These are phyloP conservation scores for Ustilago hordei DNA, from an alignment of 1,284 basidiomycete species.

Conservation along the genomic window DNA sequence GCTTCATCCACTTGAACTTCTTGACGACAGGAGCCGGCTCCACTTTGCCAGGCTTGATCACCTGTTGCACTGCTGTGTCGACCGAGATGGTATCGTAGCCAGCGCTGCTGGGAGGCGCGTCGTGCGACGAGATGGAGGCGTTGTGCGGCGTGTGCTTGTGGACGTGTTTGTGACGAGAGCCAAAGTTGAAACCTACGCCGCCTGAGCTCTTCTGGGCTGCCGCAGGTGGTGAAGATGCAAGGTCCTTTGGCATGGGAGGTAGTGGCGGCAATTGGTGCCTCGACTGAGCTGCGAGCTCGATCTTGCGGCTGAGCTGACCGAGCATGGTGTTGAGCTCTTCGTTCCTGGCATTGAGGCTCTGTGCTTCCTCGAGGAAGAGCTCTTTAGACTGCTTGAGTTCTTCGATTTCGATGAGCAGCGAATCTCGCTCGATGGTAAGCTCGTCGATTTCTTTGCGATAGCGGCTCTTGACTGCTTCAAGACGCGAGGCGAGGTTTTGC, in stretches of 20 bases:
- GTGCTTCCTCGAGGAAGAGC: constrained; percentile 88
- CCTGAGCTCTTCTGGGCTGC: constrained; percentile 18
- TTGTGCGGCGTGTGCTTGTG: constrained; percentile 39
- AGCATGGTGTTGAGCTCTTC: constrained; percentile 90
- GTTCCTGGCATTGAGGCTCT: constrained; percentile 88
- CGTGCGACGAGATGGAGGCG: constrained; percentile 49
- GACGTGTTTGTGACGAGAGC: constrained; percentile 47
- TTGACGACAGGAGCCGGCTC: constrained; percentile 70
- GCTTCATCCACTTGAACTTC: constrained; percentile 74
- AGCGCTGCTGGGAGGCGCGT: constrained; percentile 36
- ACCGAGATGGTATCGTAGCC: constrained; percentile 40
- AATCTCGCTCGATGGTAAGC: constrained; percentile 83
- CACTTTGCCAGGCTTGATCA: constrained; percentile 69
- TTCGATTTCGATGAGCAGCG: constrained; percentile 81
- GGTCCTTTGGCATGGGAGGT: constrained; percentile 25
- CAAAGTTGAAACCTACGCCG: constrained; percentile 46
- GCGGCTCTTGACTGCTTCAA: constrained; percentile 87
- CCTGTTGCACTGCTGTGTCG: constrained; percentile 70
- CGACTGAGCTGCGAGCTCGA: constrained; percentile 45
- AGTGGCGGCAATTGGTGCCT: constrained; percentile 38
- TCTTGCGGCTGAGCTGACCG: constrained; percentile 72
- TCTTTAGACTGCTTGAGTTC: constrained; percentile 89
- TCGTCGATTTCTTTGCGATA: constrained; percentile 88
- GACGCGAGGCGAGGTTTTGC: constrained; percentile 83
- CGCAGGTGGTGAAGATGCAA: constrained; percentile 10